phyloP scores from a whole-genome alignment of 768 basidiomycete genomes.

The Amanita rimosa region DNA sequence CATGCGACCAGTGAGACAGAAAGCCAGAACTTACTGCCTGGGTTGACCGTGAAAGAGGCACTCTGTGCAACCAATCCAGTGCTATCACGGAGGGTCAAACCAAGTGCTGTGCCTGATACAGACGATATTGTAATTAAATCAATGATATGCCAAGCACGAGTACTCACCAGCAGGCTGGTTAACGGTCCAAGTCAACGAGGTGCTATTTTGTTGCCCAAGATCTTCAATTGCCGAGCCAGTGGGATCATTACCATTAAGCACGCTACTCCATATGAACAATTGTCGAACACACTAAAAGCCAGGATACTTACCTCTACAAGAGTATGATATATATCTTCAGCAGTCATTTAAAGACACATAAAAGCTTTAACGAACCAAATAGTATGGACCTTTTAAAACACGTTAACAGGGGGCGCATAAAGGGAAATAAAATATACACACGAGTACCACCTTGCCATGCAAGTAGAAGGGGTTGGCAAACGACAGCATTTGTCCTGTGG shows the following conservation, averaged over 20 bases:
- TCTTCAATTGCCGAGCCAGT: slow-evolving; percentile 29
- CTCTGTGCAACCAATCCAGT: slow-evolving; percentile 39
- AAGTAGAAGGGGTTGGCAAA: slow-evolving; percentile 48
- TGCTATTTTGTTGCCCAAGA: slow-evolving; percentile 29
- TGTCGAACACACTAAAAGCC: background rate
- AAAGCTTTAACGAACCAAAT: slow-evolving; percentile 36
- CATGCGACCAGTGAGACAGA: background rate
- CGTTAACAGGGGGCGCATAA: slow-evolving; percentile 6
- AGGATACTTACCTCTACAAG: slow-evolving; percentile 26
- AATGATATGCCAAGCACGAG: too few relatives aligned
- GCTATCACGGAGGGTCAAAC: slow-evolving; percentile 49
- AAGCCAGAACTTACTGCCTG: slow-evolving; percentile 34
- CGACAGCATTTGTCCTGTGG: slow-evolving; percentile 32
- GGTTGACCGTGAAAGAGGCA: slow-evolving; percentile 37
- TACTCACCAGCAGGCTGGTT: slow-evolving; percentile 36
- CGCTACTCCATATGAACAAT: slow-evolving; percentile 21
- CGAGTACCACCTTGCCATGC: slow-evolving; percentile 46
- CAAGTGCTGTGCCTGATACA: slow-evolving; percentile 36
- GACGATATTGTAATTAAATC: slow-evolving; percentile 1
- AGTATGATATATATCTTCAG: background rate
- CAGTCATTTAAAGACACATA: background rate
- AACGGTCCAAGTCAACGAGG: slow-evolving; percentile 40
- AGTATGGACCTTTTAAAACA: slow-evolving; percentile 51
- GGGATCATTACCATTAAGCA: slow-evolving; percentile 41
- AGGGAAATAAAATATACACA: slow-evolving; percentile 19